phyloP scores from a whole-genome alignment of 2,329 filamentous ascomycete species.

The Penicillium sp. region DNA sequence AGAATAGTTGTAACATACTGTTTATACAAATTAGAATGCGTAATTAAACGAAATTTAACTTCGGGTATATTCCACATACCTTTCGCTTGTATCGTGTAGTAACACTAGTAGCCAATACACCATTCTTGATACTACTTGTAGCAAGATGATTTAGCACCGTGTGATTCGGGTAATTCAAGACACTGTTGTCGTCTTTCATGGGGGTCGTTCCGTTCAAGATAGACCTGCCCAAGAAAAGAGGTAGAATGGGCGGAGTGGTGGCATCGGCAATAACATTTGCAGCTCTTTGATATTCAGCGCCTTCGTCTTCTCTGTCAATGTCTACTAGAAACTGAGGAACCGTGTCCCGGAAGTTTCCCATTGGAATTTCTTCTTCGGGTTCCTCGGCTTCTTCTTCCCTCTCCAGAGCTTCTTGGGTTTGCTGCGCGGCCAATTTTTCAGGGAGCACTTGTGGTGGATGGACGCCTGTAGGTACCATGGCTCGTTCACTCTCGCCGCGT shows the following conservation, averaged over 20 bases:
- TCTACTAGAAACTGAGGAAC: slow-evolving; percentile 85
- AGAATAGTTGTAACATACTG: slow-evolving; percentile 97
- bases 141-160: slow-evolving; percentile 94
- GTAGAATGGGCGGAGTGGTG: slow-evolving; percentile 78
- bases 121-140: slow-evolving; percentile 97
- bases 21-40: not conserved
- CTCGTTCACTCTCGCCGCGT: slow-evolving; percentile 33
- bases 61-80: slow-evolving; percentile 25
- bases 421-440: slow-evolving; percentile 27
- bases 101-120: slow-evolving; percentile 88
- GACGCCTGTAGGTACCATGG: slow-evolving; percentile 33
- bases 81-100: slow-evolving; percentile 98
- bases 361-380: slow-evolving; percentile 54
- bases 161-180: slow-evolving; percentile 94
- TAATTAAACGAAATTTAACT: not conserved
- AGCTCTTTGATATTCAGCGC: slow-evolving; percentile 68
- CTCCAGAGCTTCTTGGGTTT: slow-evolving; percentile 36
- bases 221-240: slow-evolving; percentile 87
- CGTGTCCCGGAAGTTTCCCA: slow-evolving; percentile 62
- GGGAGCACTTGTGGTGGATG: slow-evolving; percentile 44
- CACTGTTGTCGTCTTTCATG: slow-evolving; percentile 97
- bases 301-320: slow-evolving; percentile 77
- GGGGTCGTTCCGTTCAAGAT: slow-evolving; percentile 88
- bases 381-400: slow-evolving; percentile 42
- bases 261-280: slow-evolving; percentile 71